Base-by-base conservation (phyloP, 2,329 filamentous ascomycete species). In the Fusarium sarcochroum region DNA sequence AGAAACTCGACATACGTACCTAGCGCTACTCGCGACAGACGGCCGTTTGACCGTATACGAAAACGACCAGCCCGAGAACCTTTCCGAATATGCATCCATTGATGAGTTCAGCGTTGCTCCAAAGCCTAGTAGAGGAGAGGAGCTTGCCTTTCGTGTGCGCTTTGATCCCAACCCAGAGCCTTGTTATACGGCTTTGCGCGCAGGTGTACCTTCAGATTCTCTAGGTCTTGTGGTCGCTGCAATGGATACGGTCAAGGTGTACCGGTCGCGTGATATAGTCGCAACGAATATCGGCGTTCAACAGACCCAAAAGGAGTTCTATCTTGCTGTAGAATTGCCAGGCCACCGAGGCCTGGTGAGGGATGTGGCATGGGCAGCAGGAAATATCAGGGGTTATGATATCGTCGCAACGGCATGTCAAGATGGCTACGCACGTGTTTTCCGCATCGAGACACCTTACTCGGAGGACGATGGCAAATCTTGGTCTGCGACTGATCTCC, bases 311-410 rank as follows among this genome's bases (percentile, higher is more conserved):
- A 92, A 92, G 64, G 91, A 93, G 61, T 97, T 98, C 76, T 97
- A 97, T 77, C 87, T 93, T 9, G 94, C 94, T 1, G 90, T 91
- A 20, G 91, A 94, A 75, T 83, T 98, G 17, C 84, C 84, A 30
- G 89, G 90, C 3, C 92, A 97, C 72, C 85, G 88, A 9, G 90
- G 90, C 1, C 85, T 98, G 38, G 92, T 98, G 8, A 87, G 95
- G 47, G 94, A 98, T 77, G 88, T 98, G 2, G 91, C 93, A 3
- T 99, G 96, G 96, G 93, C 95, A 1, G 92, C 94, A 47, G 95
- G 94, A 14, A 97, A 94, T 69, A 93, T 97, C 73, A 85, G 94
- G 38, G 95, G 95, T 2, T 95, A 93, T 77, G 96, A 99, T 78
- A 87, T 95, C 58, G 87, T 98, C 72, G 96, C 95, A 5, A 97